Evolutionary conservation across 805 yeast species (phyloP).

Genomic region (Tetrapisispora nanseiensis): DNA sequence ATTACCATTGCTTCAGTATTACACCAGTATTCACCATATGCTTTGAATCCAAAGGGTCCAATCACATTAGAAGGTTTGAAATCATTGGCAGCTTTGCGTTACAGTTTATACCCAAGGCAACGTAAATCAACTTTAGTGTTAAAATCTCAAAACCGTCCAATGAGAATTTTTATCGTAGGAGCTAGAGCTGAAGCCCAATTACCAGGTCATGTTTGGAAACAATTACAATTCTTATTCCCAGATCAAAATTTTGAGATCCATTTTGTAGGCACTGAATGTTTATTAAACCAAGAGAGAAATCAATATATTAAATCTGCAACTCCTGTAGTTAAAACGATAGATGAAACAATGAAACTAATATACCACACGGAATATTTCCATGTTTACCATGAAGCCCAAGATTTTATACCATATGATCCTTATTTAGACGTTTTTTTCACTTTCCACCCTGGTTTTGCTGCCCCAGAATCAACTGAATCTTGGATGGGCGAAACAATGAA

Average conservation of each 20-base stretch:
- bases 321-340: constrained; percentile 65
- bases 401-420: constrained; percentile 96
- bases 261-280: constrained; percentile 89
- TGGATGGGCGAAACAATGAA: constrained; percentile 90
- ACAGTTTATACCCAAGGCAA: constrained; percentile 65
- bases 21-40: constrained; percentile 80
- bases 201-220: constrained; percentile 95
- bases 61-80: constrained; percentile 86
- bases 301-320: constrained; percentile 48
- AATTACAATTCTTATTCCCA: constrained; percentile 78
- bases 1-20: constrained; percentile 75
- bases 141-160: constrained; percentile 71
- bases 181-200: constrained; percentile 89
- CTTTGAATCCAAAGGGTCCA: constrained; percentile 74
- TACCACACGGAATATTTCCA: constrained; percentile 90
- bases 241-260: constrained; percentile 74
- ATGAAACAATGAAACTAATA: constrained; percentile 60
- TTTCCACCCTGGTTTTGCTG: constrained; percentile 91
- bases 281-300: constrained; percentile 61
- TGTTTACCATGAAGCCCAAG: constrained; percentile 82
- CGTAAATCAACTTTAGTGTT: constrained; percentile 27
- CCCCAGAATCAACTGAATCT: constrained; percentile 64
- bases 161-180: constrained; percentile 82
- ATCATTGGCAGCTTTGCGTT: constrained; percentile 84
- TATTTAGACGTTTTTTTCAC: constrained; percentile 85